Conservation (phyloP, 1,139 yeast species). For the Neolecta irregularis region DNA sequence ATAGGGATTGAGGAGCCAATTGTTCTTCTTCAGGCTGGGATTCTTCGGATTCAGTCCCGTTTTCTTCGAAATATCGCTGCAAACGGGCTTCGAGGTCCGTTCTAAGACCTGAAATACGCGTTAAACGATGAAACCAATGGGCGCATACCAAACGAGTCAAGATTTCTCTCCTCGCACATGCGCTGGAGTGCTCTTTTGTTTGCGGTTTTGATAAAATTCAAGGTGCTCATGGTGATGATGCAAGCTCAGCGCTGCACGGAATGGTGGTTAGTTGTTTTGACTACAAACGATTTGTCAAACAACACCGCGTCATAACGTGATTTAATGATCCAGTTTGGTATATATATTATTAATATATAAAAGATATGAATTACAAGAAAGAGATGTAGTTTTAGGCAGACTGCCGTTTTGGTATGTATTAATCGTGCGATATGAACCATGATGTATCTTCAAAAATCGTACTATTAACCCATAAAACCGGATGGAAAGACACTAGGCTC, state of each 20-base stretch:
- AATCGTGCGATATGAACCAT: neutral
- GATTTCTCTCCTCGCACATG: no score
- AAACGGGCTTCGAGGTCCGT: slow-evolving; percentile 8
- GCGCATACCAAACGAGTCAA: no score
- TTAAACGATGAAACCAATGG: no score
- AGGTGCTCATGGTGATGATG: no score
- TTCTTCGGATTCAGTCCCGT: slow-evolving; percentile 5
- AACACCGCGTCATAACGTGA: no score
- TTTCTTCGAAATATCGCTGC: slow-evolving; percentile 6
- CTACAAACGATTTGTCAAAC: no score
- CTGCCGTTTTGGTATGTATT: neutral
- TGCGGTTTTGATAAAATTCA: no score
- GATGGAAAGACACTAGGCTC: slow-evolving; percentile 2
- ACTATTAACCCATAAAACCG: neutral
- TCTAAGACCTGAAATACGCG: no score
- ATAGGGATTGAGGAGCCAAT: no score
- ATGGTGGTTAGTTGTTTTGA: no score
- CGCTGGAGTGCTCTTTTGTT: no score
- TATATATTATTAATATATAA: neutral
- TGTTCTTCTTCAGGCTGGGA: slow-evolving; percentile 8
- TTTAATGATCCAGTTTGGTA: neutral
- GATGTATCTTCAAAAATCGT: neutral
- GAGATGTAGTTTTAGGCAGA: neutral
- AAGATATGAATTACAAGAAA: neutral
- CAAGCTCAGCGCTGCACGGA: no score